A percentile compares a stretch with the other conserved stretches of the same genome.
Conservation (phyloP, 495 filamentous ascomycete species). For the Penicillium chermesinum region DNA sequence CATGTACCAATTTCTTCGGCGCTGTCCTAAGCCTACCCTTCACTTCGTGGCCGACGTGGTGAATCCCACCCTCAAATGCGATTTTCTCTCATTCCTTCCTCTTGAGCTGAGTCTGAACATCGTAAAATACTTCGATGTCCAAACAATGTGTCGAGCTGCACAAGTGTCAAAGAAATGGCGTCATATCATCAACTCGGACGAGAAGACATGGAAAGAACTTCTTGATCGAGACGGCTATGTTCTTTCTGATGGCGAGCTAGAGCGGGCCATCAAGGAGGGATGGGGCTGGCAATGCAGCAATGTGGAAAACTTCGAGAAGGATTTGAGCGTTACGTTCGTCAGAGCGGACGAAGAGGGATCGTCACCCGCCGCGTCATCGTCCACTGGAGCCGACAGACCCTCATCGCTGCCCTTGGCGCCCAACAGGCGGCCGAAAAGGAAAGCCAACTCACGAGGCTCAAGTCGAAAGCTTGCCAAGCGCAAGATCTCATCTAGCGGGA, state of each 20-base stretch:
- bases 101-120: slow-evolving; percentile 83
- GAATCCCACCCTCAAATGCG: slow-evolving; percentile 93
- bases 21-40: slow-evolving; percentile 84
- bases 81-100: slow-evolving; percentile 80
- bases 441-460: slow-evolving; percentile 42
- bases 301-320: slow-evolving; percentile 68
- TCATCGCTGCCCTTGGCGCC: slow-evolving; percentile 17
- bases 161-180: slow-evolving; percentile 96
- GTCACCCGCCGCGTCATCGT: slow-evolving; percentile 21
- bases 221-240: slow-evolving; percentile 78
- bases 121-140: slow-evolving; percentile 76
- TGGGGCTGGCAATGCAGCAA: slow-evolving; percentile 97
- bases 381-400: slow-evolving; percentile 24
- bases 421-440: slow-evolving; percentile 48
- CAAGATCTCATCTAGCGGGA: slow-evolving; percentile 46
- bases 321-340: slow-evolving; percentile 56
- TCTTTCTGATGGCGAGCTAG: slow-evolving; percentile 76
- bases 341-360: slow-evolving; percentile 45
- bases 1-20: slow-evolving; percentile 89
- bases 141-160: slow-evolving; percentile 84
- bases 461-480: slow-evolving; percentile 51
- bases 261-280: slow-evolving; percentile 82
- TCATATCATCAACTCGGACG: slow-evolving; percentile 80
- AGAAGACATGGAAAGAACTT: slow-evolving; percentile 91
- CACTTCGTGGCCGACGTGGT: slow-evolving; percentile 89